Evolutionary conservation across 345 rosid genomes (phyloP).

Genomic region (Camelina sativa): DNA sequence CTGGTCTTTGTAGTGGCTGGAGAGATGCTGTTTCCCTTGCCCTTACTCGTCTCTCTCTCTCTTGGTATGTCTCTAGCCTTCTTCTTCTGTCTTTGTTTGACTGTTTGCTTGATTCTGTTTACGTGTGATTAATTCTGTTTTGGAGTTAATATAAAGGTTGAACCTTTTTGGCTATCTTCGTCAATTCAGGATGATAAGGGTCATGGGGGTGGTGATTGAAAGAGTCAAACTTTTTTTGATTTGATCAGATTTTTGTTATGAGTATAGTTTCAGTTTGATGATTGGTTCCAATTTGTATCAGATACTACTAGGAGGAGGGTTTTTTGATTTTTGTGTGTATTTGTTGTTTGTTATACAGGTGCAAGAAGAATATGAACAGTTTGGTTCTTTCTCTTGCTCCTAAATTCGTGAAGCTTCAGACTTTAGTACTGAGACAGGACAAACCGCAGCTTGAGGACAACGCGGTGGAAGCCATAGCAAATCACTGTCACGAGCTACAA

Average conservation of each 20-base stretch:
- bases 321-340: not conserved
- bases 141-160: constrained; percentile 11
- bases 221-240: not conserved
- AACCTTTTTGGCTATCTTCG: not conserved
- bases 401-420: constrained; percentile 71
- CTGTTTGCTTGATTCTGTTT: not conserved
- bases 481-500: constrained; percentile 73
- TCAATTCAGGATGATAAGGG: constrained; percentile 1
- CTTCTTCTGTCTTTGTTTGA: not conserved
- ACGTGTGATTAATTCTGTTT: constrained; percentile 13
- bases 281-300: not conserved
- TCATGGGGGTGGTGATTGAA: constrained; percentile 2
- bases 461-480: constrained; percentile 78
- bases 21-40: constrained; percentile 87
- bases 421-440: constrained; percentile 80
- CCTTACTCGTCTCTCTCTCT: constrained; percentile 76
- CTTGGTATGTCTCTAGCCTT: constrained; percentile 55
- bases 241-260: constrained; percentile 1
- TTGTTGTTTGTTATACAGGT: constrained; percentile 56
- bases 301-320: not conserved
- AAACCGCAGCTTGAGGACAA: constrained; percentile 84
- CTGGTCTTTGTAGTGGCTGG: constrained; percentile 92
- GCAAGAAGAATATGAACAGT: constrained; percentile 78
- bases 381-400: constrained; percentile 86
- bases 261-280: constrained; percentile 12